phyloP scores from a whole-genome alignment of 1,284 basidiomycete species.

The Cerrena zonata region DNA sequence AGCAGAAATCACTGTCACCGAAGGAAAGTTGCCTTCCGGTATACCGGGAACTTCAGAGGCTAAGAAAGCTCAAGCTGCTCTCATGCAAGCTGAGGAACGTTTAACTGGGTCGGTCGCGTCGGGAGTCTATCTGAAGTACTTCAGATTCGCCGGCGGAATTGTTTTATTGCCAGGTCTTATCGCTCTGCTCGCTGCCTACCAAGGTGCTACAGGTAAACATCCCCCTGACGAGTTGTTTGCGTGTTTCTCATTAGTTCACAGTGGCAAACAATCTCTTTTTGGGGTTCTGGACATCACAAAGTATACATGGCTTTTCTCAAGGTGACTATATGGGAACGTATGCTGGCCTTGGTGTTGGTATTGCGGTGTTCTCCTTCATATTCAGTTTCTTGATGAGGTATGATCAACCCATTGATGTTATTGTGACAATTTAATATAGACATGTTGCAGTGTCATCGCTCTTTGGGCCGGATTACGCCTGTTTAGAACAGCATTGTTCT shows the following conservation, averaged over 20 bases:
- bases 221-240: neutral
- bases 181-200: conserved; percentile 20
- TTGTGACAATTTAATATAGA: neutral
- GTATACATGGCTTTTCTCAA: conserved; percentile 42
- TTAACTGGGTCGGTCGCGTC: conserved; percentile 27
- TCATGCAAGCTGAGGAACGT: conserved; percentile 38
- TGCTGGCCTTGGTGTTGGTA: conserved; percentile 52
- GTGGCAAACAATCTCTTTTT: conserved; percentile 37
- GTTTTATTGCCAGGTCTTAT: conserved; percentile 36
- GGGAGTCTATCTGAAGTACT: conserved; percentile 34
- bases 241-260: conserved; percentile 9
- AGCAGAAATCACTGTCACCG: conserved; percentile 9
- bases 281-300: conserved; percentile 36
- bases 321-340: conserved; percentile 68
- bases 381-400: conserved; percentile 51
- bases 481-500: conserved; percentile 51
- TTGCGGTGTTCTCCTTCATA: conserved; percentile 52
- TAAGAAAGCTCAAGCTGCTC: conserved; percentile 9
- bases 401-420: neutral
- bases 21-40: conserved; percentile 9
- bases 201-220: conserved; percentile 26
- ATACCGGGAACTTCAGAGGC: conserved; percentile 6
- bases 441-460: conserved; percentile 43
- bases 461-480: conserved; percentile 56
- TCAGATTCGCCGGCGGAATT: conserved; percentile 44